Base-by-base conservation (phyloP, 148 eudicot species). In the Amaranthus palmeri region DNA sequence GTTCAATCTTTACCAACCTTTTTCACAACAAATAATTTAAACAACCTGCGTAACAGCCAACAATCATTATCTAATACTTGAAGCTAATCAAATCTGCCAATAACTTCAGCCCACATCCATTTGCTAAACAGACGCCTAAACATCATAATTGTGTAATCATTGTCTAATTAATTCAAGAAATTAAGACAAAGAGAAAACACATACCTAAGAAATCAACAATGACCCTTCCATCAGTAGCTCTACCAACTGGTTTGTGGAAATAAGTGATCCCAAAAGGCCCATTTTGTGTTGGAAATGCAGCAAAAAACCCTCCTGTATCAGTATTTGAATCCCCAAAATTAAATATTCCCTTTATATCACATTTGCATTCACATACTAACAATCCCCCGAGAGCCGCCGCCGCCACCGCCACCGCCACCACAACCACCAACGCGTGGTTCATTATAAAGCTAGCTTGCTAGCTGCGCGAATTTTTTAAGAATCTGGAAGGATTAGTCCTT, bases 311-410 rank as follows among this genome's bases (percentile, higher is more conserved):
- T 3, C 97, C 96, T 0, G 96, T 95, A 60, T 95, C 99, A 0
- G 97, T 78, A 43, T 92, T 92, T 0, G 97, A 92, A 73, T 95
- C 96, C 2, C 96, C 99, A 15, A 91, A 95, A 81, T 90, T 95
- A 78, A 92, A 90, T 55, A 95, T 92, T 0, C 88, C 98, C 72
- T 86, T 77, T 36, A 89, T 85, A 4, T 70, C 79, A 76, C 98
- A 95, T 72, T 86, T 85, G 12, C 82, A 75, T 4, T 83, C 83
- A 59, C 69, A 46, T 7, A 25, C 36, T 25, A 25, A 25, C 36
- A 58, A 49, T 0, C 10, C 43, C 13, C 79, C 47, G 7, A 64
- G 14, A 54, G 77, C 10, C 10, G 64, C 76, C 60, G 75, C 50
- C 9, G 74, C 25, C 65, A 74, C 49, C 56, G 53, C 17, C 68